Evolutionary conservation across 2,329 filamentous ascomycete species (phyloP), one percentile per base, ranked within the genome.

Genomic region (Fragosphaeria purpurea): DNA sequence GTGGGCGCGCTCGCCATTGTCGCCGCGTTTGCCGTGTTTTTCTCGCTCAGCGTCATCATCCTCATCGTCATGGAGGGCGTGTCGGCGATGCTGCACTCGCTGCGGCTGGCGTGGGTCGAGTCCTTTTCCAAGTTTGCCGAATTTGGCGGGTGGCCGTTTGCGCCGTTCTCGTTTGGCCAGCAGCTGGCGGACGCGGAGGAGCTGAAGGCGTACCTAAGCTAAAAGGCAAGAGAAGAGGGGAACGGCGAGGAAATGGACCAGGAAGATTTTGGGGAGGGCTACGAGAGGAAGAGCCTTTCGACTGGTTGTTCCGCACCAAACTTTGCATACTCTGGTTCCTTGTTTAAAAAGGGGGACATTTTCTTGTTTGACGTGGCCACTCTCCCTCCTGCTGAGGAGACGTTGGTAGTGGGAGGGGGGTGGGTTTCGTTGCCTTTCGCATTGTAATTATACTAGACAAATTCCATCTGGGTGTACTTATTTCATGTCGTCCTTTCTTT

Each of bases 71-170:
- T 96, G 90, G 90, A 96, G 67, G 90, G 90, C 57, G 95, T 91
- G 35, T 91, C 86, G 69, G 90, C 90, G 61, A 96, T 96, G 90
- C 76, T 95, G 71, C 89, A 95, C 72, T 60, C 61, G 56, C 77
- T 96, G 59, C 80, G 90, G 75, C 73, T 96, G 63, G 90, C 95
- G 60, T 96, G 90, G 90, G 90, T 96, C 56, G 91, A 96, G 69
- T 91, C 90, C 13, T 96, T 96, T 82, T 94, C 88, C 71, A 95
- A 95, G 74, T 91, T 95, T 74, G 94, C 94, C 68, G 83, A 95
- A 65, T 93, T 93, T 62, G 86, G 87, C 53, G 90, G 90, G 49
- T 81, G 89, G 67, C 76, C 88, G 2, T 96, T 96, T 68, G 76
- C 83, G 62, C 90, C 90, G 5, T 95, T 96, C 65, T 93, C 86